Conservation (phyloP, 768 basidiomycete genomes). For the Coprinopsis marcescibilis region DNA sequence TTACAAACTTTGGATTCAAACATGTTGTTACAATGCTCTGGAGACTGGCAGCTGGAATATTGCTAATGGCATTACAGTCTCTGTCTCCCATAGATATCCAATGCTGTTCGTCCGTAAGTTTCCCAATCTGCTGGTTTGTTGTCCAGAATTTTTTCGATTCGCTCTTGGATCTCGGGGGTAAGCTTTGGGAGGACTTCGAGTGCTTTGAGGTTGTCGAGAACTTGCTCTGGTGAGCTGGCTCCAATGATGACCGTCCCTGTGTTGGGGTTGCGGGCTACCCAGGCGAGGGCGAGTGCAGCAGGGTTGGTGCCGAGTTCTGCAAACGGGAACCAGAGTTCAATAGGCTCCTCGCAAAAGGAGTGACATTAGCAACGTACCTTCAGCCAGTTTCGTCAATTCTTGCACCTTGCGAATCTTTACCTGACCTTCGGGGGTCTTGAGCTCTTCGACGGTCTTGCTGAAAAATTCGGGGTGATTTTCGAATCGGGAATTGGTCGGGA, state of each 20-base stretch:
- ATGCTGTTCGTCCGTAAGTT: constrained; percentile 1
- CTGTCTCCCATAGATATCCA: background rate
- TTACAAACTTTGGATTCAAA: too few relatives aligned
- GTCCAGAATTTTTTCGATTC: constrained; percentile 63
- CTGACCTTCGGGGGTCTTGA: constrained; percentile 55
- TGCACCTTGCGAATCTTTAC: constrained; percentile 67
- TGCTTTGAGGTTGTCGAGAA: constrained; percentile 64
- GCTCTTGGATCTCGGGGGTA: constrained; percentile 55
- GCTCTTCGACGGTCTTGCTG: constrained; percentile 46
- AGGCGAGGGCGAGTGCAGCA: constrained; percentile 70
- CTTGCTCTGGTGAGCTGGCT: constrained; percentile 55
- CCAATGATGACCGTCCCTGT: constrained; percentile 65
- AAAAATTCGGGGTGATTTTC: constrained; percentile 49
- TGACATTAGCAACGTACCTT: constrained; percentile 25
- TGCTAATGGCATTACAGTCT: too few relatives aligned
- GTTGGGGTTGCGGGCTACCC: constrained; percentile 63
- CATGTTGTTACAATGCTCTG: too few relatives aligned
- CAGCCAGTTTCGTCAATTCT: constrained; percentile 61
- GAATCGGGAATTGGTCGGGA: constrained; percentile 71
- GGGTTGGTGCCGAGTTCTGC: constrained; percentile 52
- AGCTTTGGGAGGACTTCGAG: constrained; percentile 69
- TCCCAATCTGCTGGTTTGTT: constrained; percentile 32
- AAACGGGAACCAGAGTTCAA: constrained; percentile 3
- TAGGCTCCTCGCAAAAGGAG: background rate
- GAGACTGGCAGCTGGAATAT: too few relatives aligned